Evolutionary conservation across 208 protist species (phyloP).

Genomic region (Leishmania martiniquensis): DNA sequence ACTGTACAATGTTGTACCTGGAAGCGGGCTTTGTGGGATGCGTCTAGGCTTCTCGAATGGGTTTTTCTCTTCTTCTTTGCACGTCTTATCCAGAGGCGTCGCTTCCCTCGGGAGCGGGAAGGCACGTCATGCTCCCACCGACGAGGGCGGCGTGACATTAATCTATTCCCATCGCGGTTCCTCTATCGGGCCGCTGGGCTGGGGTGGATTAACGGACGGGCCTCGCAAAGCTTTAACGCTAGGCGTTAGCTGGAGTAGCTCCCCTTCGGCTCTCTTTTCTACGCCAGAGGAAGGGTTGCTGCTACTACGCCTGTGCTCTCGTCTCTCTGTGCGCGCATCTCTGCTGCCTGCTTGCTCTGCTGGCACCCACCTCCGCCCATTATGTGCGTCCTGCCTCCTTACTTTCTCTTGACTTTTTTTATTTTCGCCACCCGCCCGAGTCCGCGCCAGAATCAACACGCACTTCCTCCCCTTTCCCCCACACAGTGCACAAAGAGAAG

Average conservation of each 20-base stretch:
- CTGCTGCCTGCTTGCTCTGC: not conserved
- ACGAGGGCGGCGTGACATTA: not conserved
- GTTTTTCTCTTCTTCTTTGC: too few species aligned
- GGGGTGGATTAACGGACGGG: too few species aligned
- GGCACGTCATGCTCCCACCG: not conserved
- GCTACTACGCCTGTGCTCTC: too few species aligned
- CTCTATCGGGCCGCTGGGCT: too few species aligned
- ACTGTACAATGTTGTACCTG: too few species aligned
- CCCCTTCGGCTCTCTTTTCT: not conserved
- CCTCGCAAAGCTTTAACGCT: not conserved
- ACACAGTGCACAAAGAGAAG: not conserved
- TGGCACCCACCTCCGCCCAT: not conserved
- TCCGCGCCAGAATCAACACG: not conserved
- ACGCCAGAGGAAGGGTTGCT: too few species aligned
- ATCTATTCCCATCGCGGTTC: not conserved
- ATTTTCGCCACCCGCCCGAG: not conserved
- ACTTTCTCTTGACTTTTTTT: too few species aligned
- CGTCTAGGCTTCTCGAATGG: too few species aligned
- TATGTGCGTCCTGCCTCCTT: not conserved
- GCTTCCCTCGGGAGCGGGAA: not conserved
- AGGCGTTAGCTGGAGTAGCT: not conserved
- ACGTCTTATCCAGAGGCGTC: not conserved
- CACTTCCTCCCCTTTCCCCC: not conserved
- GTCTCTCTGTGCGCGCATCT: too few species aligned
- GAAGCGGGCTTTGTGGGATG: too few species aligned